Evolutionary conservation across 2,329 filamentous ascomycete genomes (phyloP), one percentile per base, ranked within the genome.

Genomic region (Dothideomycetidae sp.): DNA sequence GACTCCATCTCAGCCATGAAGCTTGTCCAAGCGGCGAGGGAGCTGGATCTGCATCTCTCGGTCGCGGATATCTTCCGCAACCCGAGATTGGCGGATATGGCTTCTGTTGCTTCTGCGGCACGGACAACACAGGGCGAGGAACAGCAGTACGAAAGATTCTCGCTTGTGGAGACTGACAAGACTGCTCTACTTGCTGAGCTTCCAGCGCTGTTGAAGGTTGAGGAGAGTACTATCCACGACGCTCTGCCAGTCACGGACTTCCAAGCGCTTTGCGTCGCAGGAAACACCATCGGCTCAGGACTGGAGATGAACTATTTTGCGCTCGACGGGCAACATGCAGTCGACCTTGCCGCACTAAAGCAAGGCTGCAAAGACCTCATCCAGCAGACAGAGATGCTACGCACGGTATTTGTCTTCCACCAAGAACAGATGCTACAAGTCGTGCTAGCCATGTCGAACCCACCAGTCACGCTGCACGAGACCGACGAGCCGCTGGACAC

Each of bases 271-370:
- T 26, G 7, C n/a, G 21, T 26, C 21, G 21, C 21, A 7, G n/a
- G 7, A 7, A 26, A 26, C 21, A 26, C 21, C 21, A 26, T 26
- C 21, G 21, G n/a, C 7, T n/a, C 21, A n/a, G 21, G 21, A 7
- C 21, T 26, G 21, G 21, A 26, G 21, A 56, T 71, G 1, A 70
- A 74, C 10, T 79, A 81, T 49, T 73, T 74, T 42, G 62, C 76
- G 42, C 71, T 81, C 53, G 72, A 73, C 53, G 68, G 81, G 37
- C 64, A 72, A 15, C 62, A 60, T 0, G 44, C 48, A 0, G 56
- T 78, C 10, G 58, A 77, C 35, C 48, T 61, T 10, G 53, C 60
- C 7, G 62, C 63, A 10, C 61, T 77, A 15, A 57, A 67, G 19
- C 42, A 55, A 12, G 62, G 63, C 33, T 75, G 70, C 44, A 62